A percentile compares a stretch with the other conserved stretches of the same genome.
phyloP scores from a whole-genome alignment of 2,329 filamentous ascomycete species.

The Diaporthe nobilis region DNA sequence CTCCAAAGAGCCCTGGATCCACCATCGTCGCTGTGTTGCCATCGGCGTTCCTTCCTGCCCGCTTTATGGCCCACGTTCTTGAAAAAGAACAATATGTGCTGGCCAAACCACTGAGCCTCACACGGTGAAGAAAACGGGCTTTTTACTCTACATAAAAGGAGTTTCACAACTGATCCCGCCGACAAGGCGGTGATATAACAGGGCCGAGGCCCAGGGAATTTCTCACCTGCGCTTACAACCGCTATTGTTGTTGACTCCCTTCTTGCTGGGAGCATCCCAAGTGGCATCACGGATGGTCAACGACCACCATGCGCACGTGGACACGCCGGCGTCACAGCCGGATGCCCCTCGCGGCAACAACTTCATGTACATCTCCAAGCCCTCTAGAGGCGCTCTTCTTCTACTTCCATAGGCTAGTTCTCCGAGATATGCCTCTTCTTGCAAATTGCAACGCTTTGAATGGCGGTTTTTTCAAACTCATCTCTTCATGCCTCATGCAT shows the following conservation, averaged over 20 bases:
- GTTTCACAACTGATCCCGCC: slow-evolving; percentile 2
- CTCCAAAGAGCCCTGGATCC: too few species aligned
- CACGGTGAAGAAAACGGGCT: not conserved
- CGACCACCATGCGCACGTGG: not conserved
- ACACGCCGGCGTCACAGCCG: not conserved
- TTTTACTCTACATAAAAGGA: slow-evolving; percentile 1
- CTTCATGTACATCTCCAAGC: slow-evolving; percentile 11
- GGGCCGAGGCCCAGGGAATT: not conserved
- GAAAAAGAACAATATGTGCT: not conserved
- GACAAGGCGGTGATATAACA: not conserved
- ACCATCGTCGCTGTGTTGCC: not conserved
- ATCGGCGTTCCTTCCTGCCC: not conserved
- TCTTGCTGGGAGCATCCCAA: not conserved
- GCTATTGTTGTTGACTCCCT: not conserved
- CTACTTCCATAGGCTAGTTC: slow-evolving; percentile 1
- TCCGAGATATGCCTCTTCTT: slow-evolving; percentile 25
- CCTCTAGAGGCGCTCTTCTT: slow-evolving; percentile 6
- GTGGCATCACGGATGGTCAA: not conserved
- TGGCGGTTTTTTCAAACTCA: not conserved
- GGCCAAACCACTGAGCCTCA: not conserved
- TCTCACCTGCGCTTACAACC: not conserved
- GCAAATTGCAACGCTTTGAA: slow-evolving; percentile 14
- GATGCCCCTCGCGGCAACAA: not conserved
- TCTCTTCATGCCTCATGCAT: too few species aligned
- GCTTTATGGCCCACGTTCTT: not conserved